These are phyloP conservation scores for Cochlearia excelsa DNA, from an alignment of 345 rosid genomes.

Conservation along the genomic window DNA sequence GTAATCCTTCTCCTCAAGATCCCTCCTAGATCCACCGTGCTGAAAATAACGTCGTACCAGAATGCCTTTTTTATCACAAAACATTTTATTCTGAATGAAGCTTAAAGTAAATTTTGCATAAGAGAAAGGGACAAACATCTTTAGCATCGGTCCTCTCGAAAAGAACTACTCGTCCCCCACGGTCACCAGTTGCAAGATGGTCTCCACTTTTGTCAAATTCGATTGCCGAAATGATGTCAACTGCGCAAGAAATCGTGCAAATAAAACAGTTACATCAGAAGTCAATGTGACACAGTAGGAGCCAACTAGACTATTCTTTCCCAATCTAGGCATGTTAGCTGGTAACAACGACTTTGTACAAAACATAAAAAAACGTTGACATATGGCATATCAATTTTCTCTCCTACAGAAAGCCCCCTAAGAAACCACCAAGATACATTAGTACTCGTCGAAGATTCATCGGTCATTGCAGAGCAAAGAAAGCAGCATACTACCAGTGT, in stretches of 20 bases:
- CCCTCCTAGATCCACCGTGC: slow-evolving; percentile 77
- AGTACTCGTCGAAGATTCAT: no score
- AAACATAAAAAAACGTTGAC: no score
- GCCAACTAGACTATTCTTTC: slow-evolving; percentile 3
- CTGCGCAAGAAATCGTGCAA: slow-evolving; percentile 46
- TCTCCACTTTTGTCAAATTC: slow-evolving; percentile 96
- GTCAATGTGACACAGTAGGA: not conserved
- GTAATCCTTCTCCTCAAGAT: slow-evolving; percentile 70
- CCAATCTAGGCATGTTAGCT: not conserved
- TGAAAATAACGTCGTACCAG: slow-evolving; percentile 34
- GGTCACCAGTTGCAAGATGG: slow-evolving; percentile 99
- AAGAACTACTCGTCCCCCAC: slow-evolving; percentile 98
- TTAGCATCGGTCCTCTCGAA: slow-evolving; percentile 87
- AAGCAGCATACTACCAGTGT: no score
- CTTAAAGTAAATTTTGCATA: slow-evolving; percentile 17
- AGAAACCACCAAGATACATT: not conserved
- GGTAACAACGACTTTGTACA: no score
- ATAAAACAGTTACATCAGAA: slow-evolving; percentile 20
- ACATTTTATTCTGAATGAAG: not conserved
- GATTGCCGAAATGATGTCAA: slow-evolving; percentile 97
- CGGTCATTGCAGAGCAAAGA: no score
- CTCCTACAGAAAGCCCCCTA: not conserved
- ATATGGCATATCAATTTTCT: no score
- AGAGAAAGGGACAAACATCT: slow-evolving; percentile 52
- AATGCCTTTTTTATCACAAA: slow-evolving; percentile 13